Conservation (phyloP, 2,329 filamentous ascomycete species). For the Cytospora paraplurivora region DNA sequence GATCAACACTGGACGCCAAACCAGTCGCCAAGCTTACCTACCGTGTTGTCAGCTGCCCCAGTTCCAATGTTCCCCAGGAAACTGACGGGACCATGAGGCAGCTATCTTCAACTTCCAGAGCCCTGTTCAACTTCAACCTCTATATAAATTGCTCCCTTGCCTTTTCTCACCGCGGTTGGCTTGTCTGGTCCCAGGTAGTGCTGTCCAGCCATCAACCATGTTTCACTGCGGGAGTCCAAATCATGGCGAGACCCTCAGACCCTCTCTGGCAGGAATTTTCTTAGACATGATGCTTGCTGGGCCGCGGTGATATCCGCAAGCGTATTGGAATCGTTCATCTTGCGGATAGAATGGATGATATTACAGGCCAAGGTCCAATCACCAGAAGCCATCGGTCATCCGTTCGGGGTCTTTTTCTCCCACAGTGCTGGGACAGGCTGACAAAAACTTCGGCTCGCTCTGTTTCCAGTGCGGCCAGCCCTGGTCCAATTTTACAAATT, state of each 20-base stretch:
- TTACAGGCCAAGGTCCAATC: conserved; percentile 22
- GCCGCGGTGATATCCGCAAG: conserved; percentile 16
- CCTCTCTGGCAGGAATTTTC: conserved; percentile 11
- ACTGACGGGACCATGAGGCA: neutral
- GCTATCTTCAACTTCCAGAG: neutral
- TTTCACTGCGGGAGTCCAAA: conserved; percentile 5
- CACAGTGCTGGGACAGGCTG: conserved; percentile 19
- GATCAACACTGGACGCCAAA: neutral
- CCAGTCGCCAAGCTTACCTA: neutral
- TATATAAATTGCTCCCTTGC: neutral
- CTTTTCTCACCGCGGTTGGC: neutral
- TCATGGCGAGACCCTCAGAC: conserved; percentile 13
- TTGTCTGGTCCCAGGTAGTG: neutral
- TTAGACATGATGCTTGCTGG: conserved; percentile 18
- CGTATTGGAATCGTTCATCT: conserved; percentile 15
- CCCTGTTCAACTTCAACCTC: no score
- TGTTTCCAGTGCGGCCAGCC: conserved; percentile 4
- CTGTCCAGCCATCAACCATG: neutral
- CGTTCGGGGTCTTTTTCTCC: neutral
- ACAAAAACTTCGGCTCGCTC: neutral
- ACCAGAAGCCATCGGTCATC: conserved; percentile 13
- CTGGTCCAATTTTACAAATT: neutral
- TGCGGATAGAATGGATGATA: conserved; percentile 15
- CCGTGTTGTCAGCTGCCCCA: neutral
- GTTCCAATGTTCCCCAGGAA: neutral